Evolutionary conservation across 192 early-diverging fungal species (phyloP).

Genomic region (Coemansia sp.): DNA sequence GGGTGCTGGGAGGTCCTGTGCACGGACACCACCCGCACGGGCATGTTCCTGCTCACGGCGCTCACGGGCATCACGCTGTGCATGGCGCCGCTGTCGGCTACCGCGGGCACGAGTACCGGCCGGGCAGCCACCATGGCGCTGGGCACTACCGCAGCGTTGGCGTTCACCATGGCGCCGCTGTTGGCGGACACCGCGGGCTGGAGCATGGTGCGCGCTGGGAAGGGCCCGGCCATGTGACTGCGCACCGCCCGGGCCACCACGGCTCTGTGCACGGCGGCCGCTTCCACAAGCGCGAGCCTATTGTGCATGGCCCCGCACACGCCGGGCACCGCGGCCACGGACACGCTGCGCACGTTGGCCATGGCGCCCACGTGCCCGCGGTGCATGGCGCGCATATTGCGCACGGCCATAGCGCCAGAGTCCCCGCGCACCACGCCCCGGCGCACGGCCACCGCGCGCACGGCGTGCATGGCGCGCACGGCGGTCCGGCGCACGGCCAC

Average conservation of each 20-base stretch:
- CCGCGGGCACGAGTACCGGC: no score
- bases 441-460: no score
- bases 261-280: not conserved
- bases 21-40: not conserved
- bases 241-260: no score
- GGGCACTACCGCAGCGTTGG: not conserved
- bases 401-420: no score
- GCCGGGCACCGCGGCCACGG: not conserved
- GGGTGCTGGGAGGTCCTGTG: conserved; percentile 13
- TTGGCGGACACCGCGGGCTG: not conserved
- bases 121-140: not conserved
- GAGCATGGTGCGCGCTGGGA: no score
- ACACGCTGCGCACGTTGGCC: no score
- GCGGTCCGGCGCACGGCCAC: no score
- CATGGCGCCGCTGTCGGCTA: not conserved
- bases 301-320: not conserved
- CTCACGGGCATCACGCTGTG: not conserved
- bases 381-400: no score
- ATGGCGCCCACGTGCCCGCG: no score
- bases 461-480: no score
- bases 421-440: no score
- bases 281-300: not conserved
- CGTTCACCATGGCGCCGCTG: not conserved
- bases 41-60: not conserved
- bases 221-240: no score